Percentiles rank a stretch among this genome's conserved stretches.
Evolutionary conservation across 1,284 basidiomycete species (phyloP).

Genomic region (Pascua sp.): DNA sequence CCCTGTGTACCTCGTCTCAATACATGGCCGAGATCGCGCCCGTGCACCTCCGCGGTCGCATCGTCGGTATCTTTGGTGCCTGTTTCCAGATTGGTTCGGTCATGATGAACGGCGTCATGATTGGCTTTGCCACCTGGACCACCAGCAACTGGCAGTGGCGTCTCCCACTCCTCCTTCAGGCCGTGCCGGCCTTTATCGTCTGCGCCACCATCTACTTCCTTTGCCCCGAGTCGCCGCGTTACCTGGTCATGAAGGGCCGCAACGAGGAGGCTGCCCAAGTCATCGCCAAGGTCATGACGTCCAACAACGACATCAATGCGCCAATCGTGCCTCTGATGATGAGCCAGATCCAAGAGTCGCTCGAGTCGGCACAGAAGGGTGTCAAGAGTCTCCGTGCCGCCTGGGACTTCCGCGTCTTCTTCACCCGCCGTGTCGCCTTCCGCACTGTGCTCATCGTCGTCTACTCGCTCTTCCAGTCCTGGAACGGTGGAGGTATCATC

Average conservation of each 20-base stretch:
- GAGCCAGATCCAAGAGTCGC: constrained; percentile 55
- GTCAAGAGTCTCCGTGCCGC: constrained; percentile 19
- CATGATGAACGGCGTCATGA: too few species aligned
- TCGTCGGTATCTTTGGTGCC: too few species aligned
- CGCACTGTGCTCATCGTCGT: constrained; percentile 5
- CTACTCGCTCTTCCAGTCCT: constrained; percentile 48
- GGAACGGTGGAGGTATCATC: constrained; percentile 53
- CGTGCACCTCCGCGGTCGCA: too few species aligned
- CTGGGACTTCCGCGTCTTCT: constrained; percentile 55
- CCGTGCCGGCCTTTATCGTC: constrained; percentile 2
- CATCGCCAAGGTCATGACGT: constrained; percentile 50
- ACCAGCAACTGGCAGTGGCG: constrained; percentile 32
- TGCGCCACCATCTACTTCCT: constrained; percentile 9
- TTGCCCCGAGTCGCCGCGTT: constrained; percentile 10
- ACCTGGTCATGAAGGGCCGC: constrained; percentile 5
- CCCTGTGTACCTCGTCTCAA: too few species aligned
- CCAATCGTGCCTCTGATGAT: constrained; percentile 56
- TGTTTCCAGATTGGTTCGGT: constrained; percentile 44
- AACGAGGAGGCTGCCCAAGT: constrained; percentile 5
- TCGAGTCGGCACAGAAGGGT: constrained; percentile 1
- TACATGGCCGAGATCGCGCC: too few species aligned
- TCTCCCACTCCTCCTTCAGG: constrained; percentile 5
- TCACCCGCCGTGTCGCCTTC: constrained; percentile 5
- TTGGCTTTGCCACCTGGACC: constrained; percentile 51
- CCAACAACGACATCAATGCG: constrained; percentile 52